phyloP scores from a whole-genome alignment of 495 filamentous ascomycete genomes.

The Talaromyces stipitatus region DNA sequence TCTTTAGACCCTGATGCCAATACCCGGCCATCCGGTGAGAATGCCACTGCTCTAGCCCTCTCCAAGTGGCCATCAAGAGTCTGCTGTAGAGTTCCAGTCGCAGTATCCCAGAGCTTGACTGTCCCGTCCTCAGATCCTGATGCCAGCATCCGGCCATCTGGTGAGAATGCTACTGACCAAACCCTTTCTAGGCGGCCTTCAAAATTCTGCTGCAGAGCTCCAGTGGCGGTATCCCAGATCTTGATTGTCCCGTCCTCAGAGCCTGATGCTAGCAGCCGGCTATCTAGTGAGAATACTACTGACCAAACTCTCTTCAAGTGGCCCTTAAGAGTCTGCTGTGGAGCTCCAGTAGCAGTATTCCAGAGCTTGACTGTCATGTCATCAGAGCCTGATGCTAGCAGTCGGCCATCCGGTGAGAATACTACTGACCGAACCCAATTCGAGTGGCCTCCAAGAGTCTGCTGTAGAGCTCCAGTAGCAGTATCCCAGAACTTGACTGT shows the following conservation, averaged over 20 bases:
- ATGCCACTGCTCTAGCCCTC: too few species aligned
- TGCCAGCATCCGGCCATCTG: too few species aligned
- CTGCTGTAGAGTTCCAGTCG: constrained; percentile 8
- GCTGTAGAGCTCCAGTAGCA: constrained; percentile 10
- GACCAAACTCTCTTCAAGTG: constrained; percentile 9
- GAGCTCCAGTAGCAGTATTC: constrained; percentile 1
- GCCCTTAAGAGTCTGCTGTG: constrained; percentile 12
- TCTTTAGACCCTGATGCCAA: neutral
- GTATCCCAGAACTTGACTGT: constrained; percentile 31
- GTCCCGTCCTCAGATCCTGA: too few species aligned
- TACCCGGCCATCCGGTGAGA: too few species aligned
- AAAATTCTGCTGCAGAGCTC: too few species aligned
- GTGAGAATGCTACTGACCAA: too few species aligned
- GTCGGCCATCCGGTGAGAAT: constrained; percentile 28
- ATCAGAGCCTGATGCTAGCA: constrained; percentile 21
- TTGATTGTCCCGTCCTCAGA: constrained; percentile 15
- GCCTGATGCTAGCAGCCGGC: constrained; percentile 17
- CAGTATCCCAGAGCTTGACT: constrained; percentile 27
- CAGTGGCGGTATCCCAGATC: too few species aligned
- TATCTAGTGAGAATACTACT: constrained; percentile 17
- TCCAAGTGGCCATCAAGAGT: too few species aligned
- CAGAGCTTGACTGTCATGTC: constrained; percentile 25
- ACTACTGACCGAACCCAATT: constrained; percentile 10
- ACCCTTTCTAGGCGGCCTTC: too few species aligned
- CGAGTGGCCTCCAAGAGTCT: constrained; percentile 20